Evolutionary conservation across 2,329 filamentous ascomycete genomes (phyloP).

Genomic region (Colletotrichum lupini): DNA sequence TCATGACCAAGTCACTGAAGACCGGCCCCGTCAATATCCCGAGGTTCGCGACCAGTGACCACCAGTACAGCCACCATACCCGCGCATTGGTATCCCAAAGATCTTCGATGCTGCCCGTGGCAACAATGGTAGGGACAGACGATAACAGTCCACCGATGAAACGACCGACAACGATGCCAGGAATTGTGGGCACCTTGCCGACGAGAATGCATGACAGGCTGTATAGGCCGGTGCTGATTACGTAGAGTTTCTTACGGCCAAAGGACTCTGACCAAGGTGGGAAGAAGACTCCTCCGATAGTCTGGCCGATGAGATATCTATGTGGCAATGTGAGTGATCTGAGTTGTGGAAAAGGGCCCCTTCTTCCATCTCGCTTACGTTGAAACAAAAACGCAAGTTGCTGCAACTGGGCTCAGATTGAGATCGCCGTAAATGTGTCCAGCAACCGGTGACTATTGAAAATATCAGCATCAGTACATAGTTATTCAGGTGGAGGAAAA

Average conservation of each 20-base stretch:
- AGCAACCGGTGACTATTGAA: constrained; percentile 1
- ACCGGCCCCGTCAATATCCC: constrained; percentile 7
- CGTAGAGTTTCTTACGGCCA: constrained; percentile 22
- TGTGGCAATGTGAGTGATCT: neutral
- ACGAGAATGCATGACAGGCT: constrained; percentile 12
- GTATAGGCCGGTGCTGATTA: constrained; percentile 10
- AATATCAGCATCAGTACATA: neutral
- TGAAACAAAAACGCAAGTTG: constrained; percentile 14
- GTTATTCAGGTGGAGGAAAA: too few species aligned
- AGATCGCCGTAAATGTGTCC: neutral
- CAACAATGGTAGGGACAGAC: constrained; percentile 3
- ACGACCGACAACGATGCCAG: constrained; percentile 9
- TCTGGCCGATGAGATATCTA: constrained; percentile 23
- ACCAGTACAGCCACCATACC: constrained; percentile 20
- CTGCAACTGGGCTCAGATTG: neutral
- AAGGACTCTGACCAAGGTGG: constrained; percentile 22
- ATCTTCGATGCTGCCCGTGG: constrained; percentile 21
- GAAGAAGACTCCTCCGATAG: constrained; percentile 9
- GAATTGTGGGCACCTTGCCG: neutral
- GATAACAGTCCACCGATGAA: constrained; percentile 2
- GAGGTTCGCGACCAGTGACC: constrained; percentile 12
- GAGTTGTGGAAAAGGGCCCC: rapidly evolving
- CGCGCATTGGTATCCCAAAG: constrained; percentile 10
- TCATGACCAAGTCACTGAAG: neutral
- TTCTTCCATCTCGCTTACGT: neutral